Conservation (phyloP, 345 rosid genomes). For the Rhizophora apiculata region DNA sequence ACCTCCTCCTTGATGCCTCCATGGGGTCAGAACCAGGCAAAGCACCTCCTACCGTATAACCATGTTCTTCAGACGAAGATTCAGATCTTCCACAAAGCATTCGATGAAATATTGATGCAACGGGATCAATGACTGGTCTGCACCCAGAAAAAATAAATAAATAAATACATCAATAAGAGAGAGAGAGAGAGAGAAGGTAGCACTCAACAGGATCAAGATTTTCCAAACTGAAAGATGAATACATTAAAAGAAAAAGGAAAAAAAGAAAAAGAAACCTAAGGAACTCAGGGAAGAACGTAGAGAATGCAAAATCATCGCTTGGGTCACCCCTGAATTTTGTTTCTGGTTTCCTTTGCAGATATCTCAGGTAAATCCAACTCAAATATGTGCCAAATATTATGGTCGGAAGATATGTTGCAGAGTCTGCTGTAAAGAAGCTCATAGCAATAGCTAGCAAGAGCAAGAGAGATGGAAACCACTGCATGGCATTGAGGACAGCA, state of each 20-base stretch:
- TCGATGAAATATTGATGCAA: slow-evolving; percentile 75
- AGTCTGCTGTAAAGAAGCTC: slow-evolving; percentile 73
- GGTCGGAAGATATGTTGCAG: slow-evolving; percentile 81
- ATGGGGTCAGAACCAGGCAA: slow-evolving; percentile 94
- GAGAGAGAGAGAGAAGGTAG: slow-evolving; percentile 1
- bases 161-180: too few species aligned
- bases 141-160: slow-evolving; percentile 3
- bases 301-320: slow-evolving; percentile 90
- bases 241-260: not conserved
- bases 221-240: not conserved
- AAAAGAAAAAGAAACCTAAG: slow-evolving; percentile 47
- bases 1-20: slow-evolving; percentile 98
- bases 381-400: slow-evolving; percentile 83
- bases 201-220: slow-evolving; percentile 4
- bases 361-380: slow-evolving; percentile 95
- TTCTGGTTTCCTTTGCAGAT: slow-evolving; percentile 79
- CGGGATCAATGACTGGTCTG: slow-evolving; percentile 83
- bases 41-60: slow-evolving; percentile 52
- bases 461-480: slow-evolving; percentile 92
- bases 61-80: slow-evolving; percentile 43
- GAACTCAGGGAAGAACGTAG: slow-evolving; percentile 86
- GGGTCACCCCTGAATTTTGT: slow-evolving; percentile 90
- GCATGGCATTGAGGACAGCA: slow-evolving; percentile 31
- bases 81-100: slow-evolving; percentile 76
- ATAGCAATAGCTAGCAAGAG: slow-evolving; percentile 58